Evolutionary conservation across 805 yeast genomes (phyloP).

Genomic region (Candida cerambycidarum): DNA sequence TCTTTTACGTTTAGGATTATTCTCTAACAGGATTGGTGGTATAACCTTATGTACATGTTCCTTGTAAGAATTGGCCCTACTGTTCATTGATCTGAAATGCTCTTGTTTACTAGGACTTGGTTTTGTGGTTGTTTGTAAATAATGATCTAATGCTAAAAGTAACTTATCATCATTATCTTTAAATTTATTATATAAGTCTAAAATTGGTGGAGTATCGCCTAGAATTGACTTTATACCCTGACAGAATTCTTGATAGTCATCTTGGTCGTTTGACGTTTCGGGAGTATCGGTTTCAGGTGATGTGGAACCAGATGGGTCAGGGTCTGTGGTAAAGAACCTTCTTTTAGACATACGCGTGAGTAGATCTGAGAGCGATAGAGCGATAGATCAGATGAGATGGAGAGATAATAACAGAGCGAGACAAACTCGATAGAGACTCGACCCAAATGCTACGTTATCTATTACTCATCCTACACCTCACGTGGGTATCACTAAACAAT

Average conservation of each 20-base stretch:
- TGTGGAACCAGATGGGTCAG: background rate
- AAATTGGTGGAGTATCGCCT: slow-evolving; percentile 1
- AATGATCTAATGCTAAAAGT: slow-evolving; percentile 12
- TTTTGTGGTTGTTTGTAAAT: slow-evolving; percentile 4
- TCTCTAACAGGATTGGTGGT: slow-evolving; percentile 15
- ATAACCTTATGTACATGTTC: slow-evolving; percentile 8
- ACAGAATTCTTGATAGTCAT: slow-evolving; percentile 16
- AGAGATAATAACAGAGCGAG: too few relatives aligned
- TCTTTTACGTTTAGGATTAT: slow-evolving; percentile 13
- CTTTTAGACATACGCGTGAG: background rate
- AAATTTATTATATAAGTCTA: slow-evolving; percentile 7
- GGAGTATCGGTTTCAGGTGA: slow-evolving; percentile 1
- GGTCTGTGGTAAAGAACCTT: background rate
- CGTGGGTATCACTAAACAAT: slow-evolving; percentile 26
- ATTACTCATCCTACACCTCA: too few relatives aligned
- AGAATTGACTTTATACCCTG: slow-evolving; percentile 5
- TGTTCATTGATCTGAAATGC: background rate
- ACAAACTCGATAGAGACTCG: too few relatives aligned
- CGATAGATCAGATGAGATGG: background rate
- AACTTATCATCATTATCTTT: slow-evolving; percentile 8
- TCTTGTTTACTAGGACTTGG: background rate
- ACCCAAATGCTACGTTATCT: background rate
- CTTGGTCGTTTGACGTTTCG: background rate
- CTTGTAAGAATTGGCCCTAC: slow-evolving; percentile 2
- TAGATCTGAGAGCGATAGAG: too few relatives aligned